A percentile compares a stretch with the other conserved stretches of the same genome.
Evolutionary conservation across 495 filamentous ascomycete genomes (phyloP).

Genomic region (Penicillium pancosmium): DNA sequence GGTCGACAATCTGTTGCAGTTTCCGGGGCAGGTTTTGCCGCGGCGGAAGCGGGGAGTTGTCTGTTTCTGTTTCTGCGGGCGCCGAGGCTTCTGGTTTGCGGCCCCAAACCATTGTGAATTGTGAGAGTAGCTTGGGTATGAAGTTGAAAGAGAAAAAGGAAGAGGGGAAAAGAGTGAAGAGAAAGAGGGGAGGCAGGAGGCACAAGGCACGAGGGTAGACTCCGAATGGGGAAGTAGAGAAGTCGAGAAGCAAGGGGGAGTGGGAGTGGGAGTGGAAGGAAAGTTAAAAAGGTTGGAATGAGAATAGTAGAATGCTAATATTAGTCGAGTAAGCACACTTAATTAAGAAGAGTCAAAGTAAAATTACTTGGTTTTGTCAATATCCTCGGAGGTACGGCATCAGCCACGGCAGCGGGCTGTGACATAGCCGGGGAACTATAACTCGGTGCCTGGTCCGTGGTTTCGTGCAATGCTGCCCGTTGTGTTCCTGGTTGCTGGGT

Average conservation of each 20-base stretch:
- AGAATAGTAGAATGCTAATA: background rate
- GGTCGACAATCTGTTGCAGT: constrained; percentile 75
- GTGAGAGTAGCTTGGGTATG: background rate
- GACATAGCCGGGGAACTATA: constrained; percentile 1
- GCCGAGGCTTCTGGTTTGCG: constrained; percentile 25
- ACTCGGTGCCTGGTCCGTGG: no score
- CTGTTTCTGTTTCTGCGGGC: constrained; percentile 24
- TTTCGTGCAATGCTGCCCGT: no score
- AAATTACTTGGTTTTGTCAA: background rate
- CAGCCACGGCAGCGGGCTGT: background rate
- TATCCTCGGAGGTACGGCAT: background rate
- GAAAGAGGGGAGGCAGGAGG: background rate
- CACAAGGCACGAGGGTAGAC: background rate
- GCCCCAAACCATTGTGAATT: constrained; percentile 42
- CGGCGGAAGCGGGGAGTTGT: constrained; percentile 53
- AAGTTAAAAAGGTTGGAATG: no score
- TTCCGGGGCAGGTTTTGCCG: constrained; percentile 65
- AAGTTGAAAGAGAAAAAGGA: constrained; percentile 4
- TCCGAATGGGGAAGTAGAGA: background rate
- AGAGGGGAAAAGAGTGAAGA: background rate
- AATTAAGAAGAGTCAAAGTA: no score
- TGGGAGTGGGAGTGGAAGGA: no score
- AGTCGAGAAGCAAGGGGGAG: no score
- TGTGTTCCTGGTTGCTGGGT: no score
- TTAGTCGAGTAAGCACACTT: background rate